Conservation (phyloP, 352 stramenopile genomes). For the Phytopythium ostracodes region DNA sequence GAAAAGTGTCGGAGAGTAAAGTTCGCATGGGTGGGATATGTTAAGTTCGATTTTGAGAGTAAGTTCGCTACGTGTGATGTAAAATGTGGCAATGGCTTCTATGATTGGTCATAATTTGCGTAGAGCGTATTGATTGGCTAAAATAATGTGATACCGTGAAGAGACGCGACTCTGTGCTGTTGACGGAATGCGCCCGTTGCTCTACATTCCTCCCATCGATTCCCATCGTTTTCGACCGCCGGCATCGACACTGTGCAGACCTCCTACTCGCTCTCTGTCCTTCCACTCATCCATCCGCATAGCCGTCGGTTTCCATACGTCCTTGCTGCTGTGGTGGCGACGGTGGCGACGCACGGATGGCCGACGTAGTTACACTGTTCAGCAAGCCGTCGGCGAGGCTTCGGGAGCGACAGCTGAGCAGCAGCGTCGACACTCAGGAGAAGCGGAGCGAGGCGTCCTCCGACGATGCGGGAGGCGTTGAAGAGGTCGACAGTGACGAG, state of each 20-base stretch:
- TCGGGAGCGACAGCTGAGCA: constrained; percentile 24
- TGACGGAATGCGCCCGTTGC: neutral
- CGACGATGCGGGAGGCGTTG: neutral
- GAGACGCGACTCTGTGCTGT: constrained; percentile 9
- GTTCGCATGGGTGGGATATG: neutral
- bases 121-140: constrained; percentile 8
- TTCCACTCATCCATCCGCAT: too few species aligned
- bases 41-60: neutral
- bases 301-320: too few species aligned
- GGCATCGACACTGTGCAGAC: too few species aligned
- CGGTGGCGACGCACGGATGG: constrained; percentile 8
- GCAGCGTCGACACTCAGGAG: constrained; percentile 12
- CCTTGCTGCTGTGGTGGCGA: neutral
- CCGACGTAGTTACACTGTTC: constrained; percentile 38
- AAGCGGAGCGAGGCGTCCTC: neutral
- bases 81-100: neutral
- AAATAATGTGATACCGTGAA: constrained; percentile 6
- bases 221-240: neutral
- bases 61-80: neutral
- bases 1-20: neutral
- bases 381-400: constrained; percentile 31
- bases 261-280: too few species aligned
- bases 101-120: neutral
- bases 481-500: neutral
- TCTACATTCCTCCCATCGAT: constrained; percentile 4